Conservation (phyloP, 257 asterid species). For the Ilex asprella region DNA sequence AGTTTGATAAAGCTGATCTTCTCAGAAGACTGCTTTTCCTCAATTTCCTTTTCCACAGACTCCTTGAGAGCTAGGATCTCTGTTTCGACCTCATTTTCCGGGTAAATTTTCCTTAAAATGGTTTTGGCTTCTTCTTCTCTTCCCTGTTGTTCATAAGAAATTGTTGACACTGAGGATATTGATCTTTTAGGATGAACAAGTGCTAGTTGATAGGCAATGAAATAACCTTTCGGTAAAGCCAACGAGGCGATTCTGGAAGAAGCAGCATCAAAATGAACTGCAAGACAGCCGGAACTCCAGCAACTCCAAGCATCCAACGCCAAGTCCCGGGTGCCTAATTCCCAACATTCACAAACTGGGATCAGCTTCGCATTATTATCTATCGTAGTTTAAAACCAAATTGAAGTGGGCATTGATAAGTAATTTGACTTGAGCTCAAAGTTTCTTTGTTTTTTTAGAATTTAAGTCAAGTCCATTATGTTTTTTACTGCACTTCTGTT, state of each 20-base stretch:
- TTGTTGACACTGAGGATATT: background rate
- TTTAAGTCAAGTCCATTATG: no score
- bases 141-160: constrained; percentile 18
- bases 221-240: constrained; percentile 40
- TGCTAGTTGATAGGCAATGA: background rate
- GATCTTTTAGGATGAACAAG: no score
- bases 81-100: constrained; percentile 19
- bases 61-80: constrained; percentile 32
- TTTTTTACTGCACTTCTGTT: no score
- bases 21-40: constrained; percentile 20
- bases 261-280: constrained; percentile 34
- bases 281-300: constrained; percentile 34
- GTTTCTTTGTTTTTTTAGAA: no score
- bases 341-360: no score
- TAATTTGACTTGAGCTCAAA: no score
- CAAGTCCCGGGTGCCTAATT: constrained; percentile 42
- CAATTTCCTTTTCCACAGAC: constrained; percentile 23
- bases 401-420: no score
- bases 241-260: constrained; percentile 41
- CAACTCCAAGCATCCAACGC: constrained; percentile 60
- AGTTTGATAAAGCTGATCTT: constrained; percentile 22
- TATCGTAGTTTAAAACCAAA: no score
- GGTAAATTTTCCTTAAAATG: constrained; percentile 31
- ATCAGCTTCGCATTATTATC: no score
- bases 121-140: constrained; percentile 33